Evolutionary conservation across 164 flowering plant species (phyloP), one percentile per base, ranked within the genome.

Genomic region (Platanus orientalis): DNA sequence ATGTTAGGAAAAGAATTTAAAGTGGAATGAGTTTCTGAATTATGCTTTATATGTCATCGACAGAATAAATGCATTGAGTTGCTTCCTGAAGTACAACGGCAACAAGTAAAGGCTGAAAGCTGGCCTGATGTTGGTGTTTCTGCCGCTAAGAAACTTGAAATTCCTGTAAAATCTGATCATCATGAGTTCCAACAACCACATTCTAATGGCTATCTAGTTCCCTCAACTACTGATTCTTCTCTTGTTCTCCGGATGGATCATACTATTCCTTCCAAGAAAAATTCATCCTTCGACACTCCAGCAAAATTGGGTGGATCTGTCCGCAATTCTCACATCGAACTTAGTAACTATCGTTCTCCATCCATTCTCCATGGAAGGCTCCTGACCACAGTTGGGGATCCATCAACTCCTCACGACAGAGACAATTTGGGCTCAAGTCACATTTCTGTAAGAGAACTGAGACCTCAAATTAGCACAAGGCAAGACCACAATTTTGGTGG

Each of bases 81-180:
- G 83, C 82, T 95, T 50, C 97, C 98, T 34, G 86, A 85, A 70
- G 79, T 78, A 40, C 83, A 87, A 67, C 88, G 70, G 62, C 84
- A 76, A 60, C 80, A 84, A 61, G 23, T 87, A 16, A 87, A 78
- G 75, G 56, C 69, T 69, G 97, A 92, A 54, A 78, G 65, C 47
- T 54, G 81, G 44, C 75, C 75, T 45, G 84, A 72, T 19, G 54
- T 16, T 45, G 63, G 56, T 25, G 51, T 20, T 56, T 44, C 55
- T 50, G 58, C 74, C 61, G 54, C 55, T 13, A 69, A 68, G 65
- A 82, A 78, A 65, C 69, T 47, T 44, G 77, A 76, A 54, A 51
- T 67, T 66, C 58, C 74, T 27, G 62, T 67, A 64, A 72, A 58
- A 65, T 55, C 81, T 63, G 69, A 68, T 66, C 60, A 59, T 63